Evolutionary conservation across 2,329 filamentous ascomycete genomes (phyloP).

Genomic region (Diaporthe batatas): DNA sequence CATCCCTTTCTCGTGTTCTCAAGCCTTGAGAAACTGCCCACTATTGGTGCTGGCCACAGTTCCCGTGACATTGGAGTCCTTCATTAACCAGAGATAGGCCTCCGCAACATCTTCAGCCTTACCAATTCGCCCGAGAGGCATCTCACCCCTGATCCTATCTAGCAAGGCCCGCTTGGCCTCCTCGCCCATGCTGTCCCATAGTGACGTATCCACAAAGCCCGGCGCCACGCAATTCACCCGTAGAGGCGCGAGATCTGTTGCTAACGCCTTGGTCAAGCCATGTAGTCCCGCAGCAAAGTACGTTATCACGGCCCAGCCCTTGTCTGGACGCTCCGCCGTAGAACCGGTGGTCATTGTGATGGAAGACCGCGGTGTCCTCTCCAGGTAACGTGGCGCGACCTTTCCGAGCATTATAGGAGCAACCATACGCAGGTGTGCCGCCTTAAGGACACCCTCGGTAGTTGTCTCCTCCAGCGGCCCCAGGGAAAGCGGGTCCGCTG

Average conservation of each 20-base stretch:
- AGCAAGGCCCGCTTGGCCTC: slow-evolving; percentile 45
- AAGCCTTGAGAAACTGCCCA: slow-evolving; percentile 41
- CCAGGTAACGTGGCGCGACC: slow-evolving; percentile 48
- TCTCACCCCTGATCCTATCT: slow-evolving; percentile 40
- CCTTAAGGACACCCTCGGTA: slow-evolving; percentile 44
- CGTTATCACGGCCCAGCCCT: slow-evolving; percentile 64
- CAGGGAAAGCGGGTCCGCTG: slow-evolving; percentile 48
- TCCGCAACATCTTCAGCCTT: slow-evolving; percentile 48
- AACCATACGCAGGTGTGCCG: slow-evolving; percentile 50
- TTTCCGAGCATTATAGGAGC: slow-evolving; percentile 52
- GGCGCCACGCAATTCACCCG: slow-evolving; percentile 73
- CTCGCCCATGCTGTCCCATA: slow-evolving; percentile 51
- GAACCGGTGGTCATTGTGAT: slow-evolving; percentile 70
- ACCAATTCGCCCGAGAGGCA: slow-evolving; percentile 43
- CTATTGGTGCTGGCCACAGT: slow-evolving; percentile 44
- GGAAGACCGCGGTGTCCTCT: slow-evolving; percentile 54
- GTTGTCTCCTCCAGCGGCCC: slow-evolving; percentile 45
- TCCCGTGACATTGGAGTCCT: slow-evolving; percentile 47
- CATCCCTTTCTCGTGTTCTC: background rate
- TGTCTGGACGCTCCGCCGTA: slow-evolving; percentile 63
- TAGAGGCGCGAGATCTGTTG: slow-evolving; percentile 72
- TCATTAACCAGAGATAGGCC: slow-evolving; percentile 49
- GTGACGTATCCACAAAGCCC: slow-evolving; percentile 64
- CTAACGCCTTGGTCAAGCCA: slow-evolving; percentile 67
- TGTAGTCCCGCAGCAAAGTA: slow-evolving; percentile 64